Base-by-base conservation (phyloP, 306 rosid genomes). In the Prinsepia uniflora region DNA sequence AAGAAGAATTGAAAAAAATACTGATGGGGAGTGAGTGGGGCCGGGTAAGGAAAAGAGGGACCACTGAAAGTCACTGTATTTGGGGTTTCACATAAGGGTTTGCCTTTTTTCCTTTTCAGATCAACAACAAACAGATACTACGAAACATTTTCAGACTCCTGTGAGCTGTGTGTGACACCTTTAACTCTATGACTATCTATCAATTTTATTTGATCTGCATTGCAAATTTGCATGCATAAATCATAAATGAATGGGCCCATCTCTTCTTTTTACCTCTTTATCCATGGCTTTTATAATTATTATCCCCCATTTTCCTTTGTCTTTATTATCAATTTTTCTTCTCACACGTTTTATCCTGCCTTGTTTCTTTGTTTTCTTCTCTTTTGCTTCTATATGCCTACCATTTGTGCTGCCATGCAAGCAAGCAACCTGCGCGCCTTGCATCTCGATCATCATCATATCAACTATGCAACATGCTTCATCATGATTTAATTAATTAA, bases 31-130 rank as follows among this genome's bases (percentile, higher is more conserved):
- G 88, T 72, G 81, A 83, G 89, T 72, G 75, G 45, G 70, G 57
- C 72, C 53, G 10, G 47, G 55, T 11, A 42, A 19, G 60, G 30
- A 30, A 48, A 63, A 13, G 20, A 65, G 75, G 96, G 90, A 87
- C 95, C 95, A 87, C 87, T 77, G 78, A 68, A 54, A 72, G 54
- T 80, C 74, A 70, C 89, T 82, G 85, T 76, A 82, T 87, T 83
- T 92, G 84, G 94, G 89, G 85, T 79, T 86, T 81, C 90, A 78
- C 94, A 87, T 88, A 73, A 78, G 81, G 75, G 66, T 76, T 84
- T 73, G 62, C 69, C 77, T 75, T 92, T 30, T 89, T 86, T 50
- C 84, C 79, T 92, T 89, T 89, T 80, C 86, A 83, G 87, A 85
- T 48, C 82, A 84, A 62, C 83, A 81, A 75, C 88, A 76, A 81